Conservation (phyloP, 225 moss, liverwort and hornwort genomes). For the Physcomitrium patens region DNA sequence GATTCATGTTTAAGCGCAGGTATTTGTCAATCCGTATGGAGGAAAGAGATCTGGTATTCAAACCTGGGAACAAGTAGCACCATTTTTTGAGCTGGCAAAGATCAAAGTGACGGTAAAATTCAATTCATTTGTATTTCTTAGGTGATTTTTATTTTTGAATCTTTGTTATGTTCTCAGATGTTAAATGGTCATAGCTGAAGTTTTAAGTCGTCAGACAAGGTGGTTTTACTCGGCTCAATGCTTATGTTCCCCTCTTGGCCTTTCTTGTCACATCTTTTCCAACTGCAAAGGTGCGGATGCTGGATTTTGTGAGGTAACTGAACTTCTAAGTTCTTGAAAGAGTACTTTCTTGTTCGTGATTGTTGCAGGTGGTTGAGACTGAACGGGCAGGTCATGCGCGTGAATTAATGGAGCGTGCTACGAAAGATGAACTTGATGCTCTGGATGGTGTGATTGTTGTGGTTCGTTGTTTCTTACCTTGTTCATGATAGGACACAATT, state of each 20-base stretch:
- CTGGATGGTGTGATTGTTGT: constrained; percentile 75
- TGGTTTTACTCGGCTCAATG: constrained; percentile 2
- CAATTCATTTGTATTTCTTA: background rate
- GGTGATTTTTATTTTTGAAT: background rate
- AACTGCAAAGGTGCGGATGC: background rate
- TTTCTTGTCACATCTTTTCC: constrained; percentile 1
- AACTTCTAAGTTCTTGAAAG: constrained; percentile 13
- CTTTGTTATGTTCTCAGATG: background rate
- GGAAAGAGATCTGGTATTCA: constrained; percentile 39
- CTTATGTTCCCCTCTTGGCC: constrained; percentile 2
- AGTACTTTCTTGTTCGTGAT: background rate
- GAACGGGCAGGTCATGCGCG: constrained; percentile 69
- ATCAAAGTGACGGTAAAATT: constrained; percentile 52
- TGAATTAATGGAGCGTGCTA: constrained; percentile 55
- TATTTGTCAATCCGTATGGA: constrained; percentile 39
- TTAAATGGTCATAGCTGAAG: background rate
- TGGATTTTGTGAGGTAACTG: constrained; percentile 16
- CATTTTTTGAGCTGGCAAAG: constrained; percentile 59
- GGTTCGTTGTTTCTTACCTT: constrained; percentile 41
- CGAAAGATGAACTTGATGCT: constrained; percentile 59
- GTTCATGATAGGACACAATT: background rate
- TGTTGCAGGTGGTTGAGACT: constrained; percentile 60
- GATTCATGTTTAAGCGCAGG: constrained; percentile 38
- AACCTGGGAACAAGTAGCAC: constrained; percentile 55
- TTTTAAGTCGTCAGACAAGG: constrained; percentile 7